Base-by-base conservation (phyloP, 768 basidiomycete genomes). In the Strobilomyces confusus region DNA sequence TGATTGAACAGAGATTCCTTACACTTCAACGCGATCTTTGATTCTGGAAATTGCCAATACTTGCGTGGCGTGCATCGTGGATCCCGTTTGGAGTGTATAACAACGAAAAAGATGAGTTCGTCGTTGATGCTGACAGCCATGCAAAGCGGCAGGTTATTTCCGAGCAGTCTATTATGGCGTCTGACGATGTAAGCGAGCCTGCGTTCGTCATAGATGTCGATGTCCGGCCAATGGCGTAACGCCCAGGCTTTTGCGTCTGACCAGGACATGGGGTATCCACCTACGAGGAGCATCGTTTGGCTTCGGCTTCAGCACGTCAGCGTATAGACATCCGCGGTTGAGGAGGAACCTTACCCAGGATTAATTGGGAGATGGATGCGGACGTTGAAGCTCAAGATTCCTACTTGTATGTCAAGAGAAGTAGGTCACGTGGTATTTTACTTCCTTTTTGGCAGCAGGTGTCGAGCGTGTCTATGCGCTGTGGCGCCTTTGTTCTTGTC, bases 191-290 rank as follows among this genome's bases (percentile, higher is more conserved):
- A 19, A 37, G 36, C n/a, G n/a, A 48, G 36, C 11, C 3, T 26
- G 13, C n/a, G 37, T 19, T 49, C 51, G 19, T 56, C 23, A n/a
- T 52, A 25, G 9, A 56, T 40, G 41, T 52, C 4, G 17, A 56
- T 52, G 26, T 56, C 50, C 1, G 55, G 55, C 49, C 46, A 48
- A 40, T 48, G 55, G 12, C 55, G 42, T 6, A 38, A 15, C 2
- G 55, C 55, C 50, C 55, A 52, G 20, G 20, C 40, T 14, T 47
- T 55, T 0, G 54, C 50, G 14, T 56, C 55, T 12, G 46, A 5
- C 5, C 17, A 44, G 36, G 47, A 37, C 25, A 48, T 26, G 26
- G 26, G 26, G 26, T 26, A 26, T 26, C 26, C 26, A 8, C 26
- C 26, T 26, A 26, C 26, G 26, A 26, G 26, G 26, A 26, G 26